Evolutionary conservation across 2,329 filamentous ascomycete genomes (phyloP), one percentile per base, ranked within the genome.

Genomic region (Colletotrichum abscissum): DNA sequence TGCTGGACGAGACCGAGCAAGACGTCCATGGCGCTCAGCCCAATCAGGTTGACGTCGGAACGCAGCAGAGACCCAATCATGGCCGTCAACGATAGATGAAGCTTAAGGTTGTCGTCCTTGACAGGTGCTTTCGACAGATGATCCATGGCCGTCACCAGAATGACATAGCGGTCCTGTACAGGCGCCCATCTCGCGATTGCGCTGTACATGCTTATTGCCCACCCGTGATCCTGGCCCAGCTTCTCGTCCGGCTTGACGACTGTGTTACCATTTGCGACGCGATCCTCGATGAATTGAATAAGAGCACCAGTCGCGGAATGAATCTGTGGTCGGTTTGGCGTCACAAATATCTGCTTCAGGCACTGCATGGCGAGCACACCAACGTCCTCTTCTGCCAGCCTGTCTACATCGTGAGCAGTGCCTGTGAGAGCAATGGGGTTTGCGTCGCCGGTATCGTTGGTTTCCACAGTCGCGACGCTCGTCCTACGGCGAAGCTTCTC

Each of bases 11-110:
- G 87, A 1, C 95, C 93, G 16, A 97, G 87, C 33, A 98, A 86
- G 22, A 98, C 92, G 81, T 99, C 97, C 92, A 98, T 98, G 65
- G 98, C 93, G 80, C 95, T 98, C 58, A 99, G 87, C 1, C 97
- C 97, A 74, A 99, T 98, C 79, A 98, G 88, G 82, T 98, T 98
- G 79, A 97, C 92, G 55, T 96, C 92, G 0, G 96, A 98, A 64
- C 93, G 92, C 59, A 99, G 86, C 11, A 98, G 87, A 75, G 93
- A 94, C 74, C 94, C 92, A 72, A 98, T 91, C 83, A 98, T 91
- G 56, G 92, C 92, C 1, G 93, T 90, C 73, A 98, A 86, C 5
- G 93, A 90, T 67, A 95, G 86, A 78, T 98, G 94, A 68, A 93
- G 91, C 57, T 91, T 88, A 42, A 98, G 82, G 55, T 91, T 91